Conservation (phyloP, 441 rosid genomes). For the Sinapis alba region DNA sequence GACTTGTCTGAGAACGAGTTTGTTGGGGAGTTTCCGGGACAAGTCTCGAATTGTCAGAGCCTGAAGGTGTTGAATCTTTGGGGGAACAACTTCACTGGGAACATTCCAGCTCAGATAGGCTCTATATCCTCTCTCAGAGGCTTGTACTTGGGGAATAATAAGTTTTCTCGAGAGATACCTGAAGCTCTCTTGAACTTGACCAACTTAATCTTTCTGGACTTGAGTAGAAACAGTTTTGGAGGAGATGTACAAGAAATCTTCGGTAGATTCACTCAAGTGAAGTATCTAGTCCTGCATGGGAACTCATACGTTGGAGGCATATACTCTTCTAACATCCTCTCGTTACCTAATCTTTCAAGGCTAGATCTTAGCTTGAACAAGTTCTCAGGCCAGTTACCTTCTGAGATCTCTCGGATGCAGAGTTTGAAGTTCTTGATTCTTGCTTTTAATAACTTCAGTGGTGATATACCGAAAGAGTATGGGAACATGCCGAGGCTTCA, state of each 20-base stretch:
- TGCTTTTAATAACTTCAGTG: slow-evolving; percentile 64
- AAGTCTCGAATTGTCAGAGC: slow-evolving; percentile 58
- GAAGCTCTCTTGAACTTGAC: slow-evolving; percentile 60
- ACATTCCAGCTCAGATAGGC: slow-evolving; percentile 68
- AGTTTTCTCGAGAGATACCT: slow-evolving; percentile 58
- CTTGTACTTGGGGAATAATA: slow-evolving; percentile 73
- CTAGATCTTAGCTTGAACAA: slow-evolving; percentile 82
- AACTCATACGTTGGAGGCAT: slow-evolving; percentile 67
- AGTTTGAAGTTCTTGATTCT: slow-evolving; percentile 66
- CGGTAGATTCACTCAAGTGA: slow-evolving; percentile 66
- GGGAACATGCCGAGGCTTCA: slow-evolving; percentile 65
- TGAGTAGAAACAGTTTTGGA: slow-evolving; percentile 68
- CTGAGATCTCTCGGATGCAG: slow-evolving; percentile 53
- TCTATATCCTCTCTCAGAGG: slow-evolving; percentile 56
- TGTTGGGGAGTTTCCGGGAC: slow-evolving; percentile 49
- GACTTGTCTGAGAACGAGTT: slow-evolving; percentile 67
- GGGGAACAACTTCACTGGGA: slow-evolving; percentile 67
- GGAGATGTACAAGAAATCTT: slow-evolving; percentile 67
- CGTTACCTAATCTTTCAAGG: slow-evolving; percentile 50
- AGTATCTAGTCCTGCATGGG: slow-evolving; percentile 57
- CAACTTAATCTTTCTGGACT: slow-evolving; percentile 60
- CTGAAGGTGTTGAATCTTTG: slow-evolving; percentile 53
- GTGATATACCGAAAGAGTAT: slow-evolving; percentile 67
- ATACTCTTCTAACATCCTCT: slow-evolving; percentile 65
- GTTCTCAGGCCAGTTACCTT: slow-evolving; percentile 67